Evolutionary conservation across 164 flowering plant species (phyloP).

Genomic region (Vitis amurensis): DNA sequence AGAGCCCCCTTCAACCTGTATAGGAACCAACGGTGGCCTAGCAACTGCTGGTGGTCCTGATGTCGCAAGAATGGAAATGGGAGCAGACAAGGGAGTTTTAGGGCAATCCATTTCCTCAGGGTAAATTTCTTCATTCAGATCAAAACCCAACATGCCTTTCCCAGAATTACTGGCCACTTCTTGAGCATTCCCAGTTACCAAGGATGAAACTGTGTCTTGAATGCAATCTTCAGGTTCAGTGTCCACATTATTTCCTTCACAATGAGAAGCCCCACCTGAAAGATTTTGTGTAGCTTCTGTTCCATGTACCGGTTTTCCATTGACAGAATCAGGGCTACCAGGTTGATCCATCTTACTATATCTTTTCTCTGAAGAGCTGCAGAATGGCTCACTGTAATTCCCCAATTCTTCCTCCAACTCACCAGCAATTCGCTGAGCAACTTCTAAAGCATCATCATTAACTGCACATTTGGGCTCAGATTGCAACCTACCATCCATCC

Average conservation of each 20-base stretch:
- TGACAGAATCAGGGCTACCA: background rate
- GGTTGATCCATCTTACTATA: background rate
- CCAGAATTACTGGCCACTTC: background rate
- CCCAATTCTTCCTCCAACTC: background rate
- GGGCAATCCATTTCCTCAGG: background rate
- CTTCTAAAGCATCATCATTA: background rate
- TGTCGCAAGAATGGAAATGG: background rate
- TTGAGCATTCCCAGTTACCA: background rate
- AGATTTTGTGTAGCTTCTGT: background rate
- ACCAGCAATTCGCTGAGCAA: background rate
- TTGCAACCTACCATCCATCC: background rate
- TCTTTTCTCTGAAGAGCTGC: background rate
- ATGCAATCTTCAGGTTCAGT: background rate
- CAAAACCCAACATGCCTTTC: background rate
- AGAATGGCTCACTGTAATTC: background rate
- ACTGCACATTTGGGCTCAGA: background rate
- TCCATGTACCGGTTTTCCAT: background rate
- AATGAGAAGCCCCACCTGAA: background rate
- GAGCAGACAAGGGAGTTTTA: background rate
- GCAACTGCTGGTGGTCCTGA: background rate
- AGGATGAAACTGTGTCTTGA: background rate
- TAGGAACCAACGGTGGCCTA: no score
- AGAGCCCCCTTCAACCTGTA: no score
- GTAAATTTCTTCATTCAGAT: conserved; percentile 2
- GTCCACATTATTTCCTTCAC: background rate